Percentiles rank a stretch among this genome's conserved stretches.
These are phyloP conservation scores for Solanum hybrid DNA, from an alignment of 305 asterid genomes.

Conservation along the genomic window DNA sequence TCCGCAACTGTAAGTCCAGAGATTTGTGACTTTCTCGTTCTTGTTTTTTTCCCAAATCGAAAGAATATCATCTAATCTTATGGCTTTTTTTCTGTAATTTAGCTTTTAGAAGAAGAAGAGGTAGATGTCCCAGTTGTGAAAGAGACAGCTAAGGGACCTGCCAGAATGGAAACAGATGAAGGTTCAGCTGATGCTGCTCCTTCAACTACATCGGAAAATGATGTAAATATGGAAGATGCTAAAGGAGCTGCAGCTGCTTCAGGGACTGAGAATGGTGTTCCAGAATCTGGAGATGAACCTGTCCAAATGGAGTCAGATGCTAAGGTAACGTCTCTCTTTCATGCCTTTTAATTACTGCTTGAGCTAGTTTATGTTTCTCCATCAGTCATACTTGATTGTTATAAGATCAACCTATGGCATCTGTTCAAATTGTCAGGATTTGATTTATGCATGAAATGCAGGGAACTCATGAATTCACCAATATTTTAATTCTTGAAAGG, in stretches of 20 bases:
- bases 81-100: conserved; percentile 13
- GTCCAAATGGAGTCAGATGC: conserved; percentile 67
- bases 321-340: conserved; percentile 34
- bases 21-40: background rate
- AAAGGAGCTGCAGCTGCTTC: conserved; percentile 39
- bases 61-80: background rate
- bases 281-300: conserved; percentile 54
- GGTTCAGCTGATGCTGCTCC: conserved; percentile 33
- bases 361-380: background rate
- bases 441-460: background rate
- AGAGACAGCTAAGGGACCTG: conserved; percentile 40
- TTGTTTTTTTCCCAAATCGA: background rate
- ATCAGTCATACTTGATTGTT: background rate
- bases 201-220: conserved; percentile 37
- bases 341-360: background rate
- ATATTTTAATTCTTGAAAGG: background rate
- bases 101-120: conserved; percentile 92
- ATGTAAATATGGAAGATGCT: conserved; percentile 63
- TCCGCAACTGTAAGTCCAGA: conserved; percentile 55
- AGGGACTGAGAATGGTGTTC: conserved; percentile 61
- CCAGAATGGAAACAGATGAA: conserved; percentile 79
- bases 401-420: background rate
- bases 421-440: background rate
- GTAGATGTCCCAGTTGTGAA: conserved; percentile 51
- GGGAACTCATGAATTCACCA: background rate